Base-by-base conservation (phyloP, 768 basidiomycete genomes). In the Lentinula sp. region DNA sequence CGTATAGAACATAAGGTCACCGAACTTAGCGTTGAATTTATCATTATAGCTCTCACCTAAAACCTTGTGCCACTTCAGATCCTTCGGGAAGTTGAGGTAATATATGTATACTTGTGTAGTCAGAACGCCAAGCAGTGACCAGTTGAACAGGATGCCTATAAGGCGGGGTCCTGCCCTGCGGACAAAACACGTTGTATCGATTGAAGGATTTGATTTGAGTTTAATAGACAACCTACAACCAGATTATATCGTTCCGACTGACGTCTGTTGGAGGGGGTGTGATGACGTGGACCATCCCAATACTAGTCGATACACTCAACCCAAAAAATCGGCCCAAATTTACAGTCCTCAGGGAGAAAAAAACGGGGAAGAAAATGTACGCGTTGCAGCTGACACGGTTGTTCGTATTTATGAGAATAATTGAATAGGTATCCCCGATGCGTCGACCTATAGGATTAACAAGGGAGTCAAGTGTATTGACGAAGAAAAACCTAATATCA, bases 21-120 rank as follows among this genome's bases (percentile, higher is more conserved):
- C 16, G 15, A 33, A 13, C 2, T n/a, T 9, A 12, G 20, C 10
- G 3, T 33, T n/a, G 20, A 43, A 28, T 13, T 18, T 8, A 23
- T 10, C 13, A 35, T n/a, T 18, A 7, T 41, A n/a, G 20, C 5
- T 10, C 50, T 35, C 28, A 53, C 66, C 66, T 18, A 67, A 51
- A 15, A 45, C 9, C 48, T 67, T 66, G 49, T 62, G 35, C 41
- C 51, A 15, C 2, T 42, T 43, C n/a, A 20, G 60, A 62, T 67
- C 66, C 32, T 63, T 64, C 0, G 66, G 63, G 35, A 66, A 67
- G 20, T 56, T 61, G 46, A 66, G 28, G 33, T 64, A 53, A 50
- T 67, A 67, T 20, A 67, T 57, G 45, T 66, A 67, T 4, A 67
- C 62, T 49, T 67, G 66, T 1, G 60, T 63, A 10, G 65, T 66